Conservation (phyloP, 2,329 filamentous ascomycete species). For the Cryoendolithus antarcticus region DNA sequence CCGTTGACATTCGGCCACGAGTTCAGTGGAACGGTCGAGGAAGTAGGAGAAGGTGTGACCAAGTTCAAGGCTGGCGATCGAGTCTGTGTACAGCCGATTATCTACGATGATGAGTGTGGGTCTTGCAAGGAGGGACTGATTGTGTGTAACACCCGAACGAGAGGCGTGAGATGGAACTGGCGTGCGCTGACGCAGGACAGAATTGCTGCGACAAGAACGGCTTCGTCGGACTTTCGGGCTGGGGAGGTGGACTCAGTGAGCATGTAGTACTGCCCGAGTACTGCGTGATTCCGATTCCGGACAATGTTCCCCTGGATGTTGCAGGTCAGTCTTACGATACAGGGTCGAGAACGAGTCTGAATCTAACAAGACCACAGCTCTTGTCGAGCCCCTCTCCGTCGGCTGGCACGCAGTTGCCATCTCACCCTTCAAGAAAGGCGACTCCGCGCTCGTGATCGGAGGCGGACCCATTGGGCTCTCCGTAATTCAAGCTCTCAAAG, state of each 20-base stretch:
- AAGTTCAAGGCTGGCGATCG: slow-evolving; percentile 37
- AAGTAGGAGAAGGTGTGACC: slow-evolving; percentile 37
- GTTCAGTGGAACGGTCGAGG: slow-evolving; percentile 40
- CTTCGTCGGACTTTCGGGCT: slow-evolving; percentile 26
- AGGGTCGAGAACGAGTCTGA: no score
- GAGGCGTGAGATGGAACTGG: no score
- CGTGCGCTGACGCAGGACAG: no score
- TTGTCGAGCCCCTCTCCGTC: slow-evolving; percentile 43
- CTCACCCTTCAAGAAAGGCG: slow-evolving; percentile 35
- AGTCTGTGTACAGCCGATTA: slow-evolving; percentile 41
- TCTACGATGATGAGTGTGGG: slow-evolving; percentile 41
- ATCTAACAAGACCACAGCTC: slow-evolving; percentile 21
- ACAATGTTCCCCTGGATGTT: slow-evolving; percentile 40
- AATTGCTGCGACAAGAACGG: slow-evolving; percentile 45
- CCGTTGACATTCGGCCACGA: slow-evolving; percentile 44
- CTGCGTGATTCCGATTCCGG: slow-evolving; percentile 35
- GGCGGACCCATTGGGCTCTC: slow-evolving; percentile 43
- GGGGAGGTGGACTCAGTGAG: slow-evolving; percentile 41
- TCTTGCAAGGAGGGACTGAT: slow-evolving; percentile 40
- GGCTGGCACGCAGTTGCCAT: slow-evolving; percentile 44
- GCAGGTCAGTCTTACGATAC: slow-evolving; percentile 22
- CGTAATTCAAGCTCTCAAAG: slow-evolving; percentile 35
- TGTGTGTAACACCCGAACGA: no score
- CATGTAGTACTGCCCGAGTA: slow-evolving; percentile 38
- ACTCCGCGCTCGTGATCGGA: slow-evolving; percentile 38